Conservation (phyloP, 2,329 filamentous ascomycete species). For the Cladophialophora immunda region DNA sequence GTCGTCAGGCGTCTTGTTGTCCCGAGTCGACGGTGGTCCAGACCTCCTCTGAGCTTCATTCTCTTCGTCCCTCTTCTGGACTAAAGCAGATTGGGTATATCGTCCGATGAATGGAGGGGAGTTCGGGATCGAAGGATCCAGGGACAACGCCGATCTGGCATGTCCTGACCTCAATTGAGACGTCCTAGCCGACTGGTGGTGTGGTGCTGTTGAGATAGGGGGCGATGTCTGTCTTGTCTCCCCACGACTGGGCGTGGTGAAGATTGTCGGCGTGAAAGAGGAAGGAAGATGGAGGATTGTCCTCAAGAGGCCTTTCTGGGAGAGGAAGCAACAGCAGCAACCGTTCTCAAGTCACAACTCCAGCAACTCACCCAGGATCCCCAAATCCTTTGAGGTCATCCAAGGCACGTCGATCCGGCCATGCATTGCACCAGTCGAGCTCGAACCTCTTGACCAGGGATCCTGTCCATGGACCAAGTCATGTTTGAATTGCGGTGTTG, state of each 20-base stretch:
- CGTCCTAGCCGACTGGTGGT: neutral
- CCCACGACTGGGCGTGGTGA: neutral
- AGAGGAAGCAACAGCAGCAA: neutral
- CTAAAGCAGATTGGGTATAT: constrained; percentile 6
- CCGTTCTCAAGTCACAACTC: neutral
- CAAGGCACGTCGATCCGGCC: neutral
- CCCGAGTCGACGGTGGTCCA: constrained; percentile 6
- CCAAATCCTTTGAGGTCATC: neutral
- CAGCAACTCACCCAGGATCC: neutral
- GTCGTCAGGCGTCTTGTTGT: neutral
- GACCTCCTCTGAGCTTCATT: neutral
- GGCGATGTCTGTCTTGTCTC: neutral
- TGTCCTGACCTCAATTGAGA: constrained; percentile 1
- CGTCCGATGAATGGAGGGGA: neutral
- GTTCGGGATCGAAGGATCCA: neutral
- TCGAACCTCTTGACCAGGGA: neutral
- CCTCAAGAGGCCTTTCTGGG: neutral
- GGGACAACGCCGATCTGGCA: neutral
- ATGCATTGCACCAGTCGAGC: neutral
- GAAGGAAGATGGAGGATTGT: neutral
- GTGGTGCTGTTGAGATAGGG: neutral
- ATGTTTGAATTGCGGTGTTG: neutral
- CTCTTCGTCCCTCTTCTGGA: neutral
- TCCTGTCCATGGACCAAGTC: neutral
- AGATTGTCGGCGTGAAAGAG: neutral